phyloP scores from a whole-genome alignment of 345 rosid species.

The Luvunga scandens region DNA sequence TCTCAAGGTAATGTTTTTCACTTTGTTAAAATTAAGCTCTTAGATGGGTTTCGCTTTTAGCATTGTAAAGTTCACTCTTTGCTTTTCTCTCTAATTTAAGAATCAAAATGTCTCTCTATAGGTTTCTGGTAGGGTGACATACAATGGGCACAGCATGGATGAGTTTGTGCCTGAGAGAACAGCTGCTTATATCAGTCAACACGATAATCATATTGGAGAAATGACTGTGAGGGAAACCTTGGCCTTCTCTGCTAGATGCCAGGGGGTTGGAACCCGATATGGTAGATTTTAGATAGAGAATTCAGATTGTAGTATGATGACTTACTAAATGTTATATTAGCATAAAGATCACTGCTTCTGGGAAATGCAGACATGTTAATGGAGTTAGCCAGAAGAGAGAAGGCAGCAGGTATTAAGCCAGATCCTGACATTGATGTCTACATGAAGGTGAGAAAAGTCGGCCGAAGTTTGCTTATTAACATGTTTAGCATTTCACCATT shows the following conservation, averaged over 20 bases:
- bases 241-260: constrained; percentile 82
- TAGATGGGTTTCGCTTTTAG: constrained; percentile 10
- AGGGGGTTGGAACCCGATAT: constrained; percentile 60
- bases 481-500: background rate
- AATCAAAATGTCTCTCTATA: constrained; percentile 1
- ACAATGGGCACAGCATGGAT: constrained; percentile 43
- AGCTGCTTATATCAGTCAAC: constrained; percentile 65
- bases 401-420: constrained; percentile 69
- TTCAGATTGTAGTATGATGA: background rate
- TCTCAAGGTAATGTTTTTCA: constrained; percentile 42
- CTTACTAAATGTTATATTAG: too few relatives aligned
- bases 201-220: constrained; percentile 73
- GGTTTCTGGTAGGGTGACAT: constrained; percentile 44
- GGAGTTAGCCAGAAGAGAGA: constrained; percentile 80
- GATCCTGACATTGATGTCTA: constrained; percentile 76
- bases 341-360: background rate
- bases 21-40: background rate
- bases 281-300: constrained; percentile 29
- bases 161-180: constrained; percentile 51
- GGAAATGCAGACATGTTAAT: constrained; percentile 52
- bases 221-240: constrained; percentile 90
- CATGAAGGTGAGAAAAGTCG: constrained; percentile 53
- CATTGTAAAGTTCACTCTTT: constrained; percentile 5
- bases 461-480: background rate
- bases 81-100: constrained; percentile 21